Percentiles rank a stretch among this genome's conserved stretches.
phyloP scores from a whole-genome alignment of 495 filamentous ascomycete species.

The Aspergillus panamensis region DNA sequence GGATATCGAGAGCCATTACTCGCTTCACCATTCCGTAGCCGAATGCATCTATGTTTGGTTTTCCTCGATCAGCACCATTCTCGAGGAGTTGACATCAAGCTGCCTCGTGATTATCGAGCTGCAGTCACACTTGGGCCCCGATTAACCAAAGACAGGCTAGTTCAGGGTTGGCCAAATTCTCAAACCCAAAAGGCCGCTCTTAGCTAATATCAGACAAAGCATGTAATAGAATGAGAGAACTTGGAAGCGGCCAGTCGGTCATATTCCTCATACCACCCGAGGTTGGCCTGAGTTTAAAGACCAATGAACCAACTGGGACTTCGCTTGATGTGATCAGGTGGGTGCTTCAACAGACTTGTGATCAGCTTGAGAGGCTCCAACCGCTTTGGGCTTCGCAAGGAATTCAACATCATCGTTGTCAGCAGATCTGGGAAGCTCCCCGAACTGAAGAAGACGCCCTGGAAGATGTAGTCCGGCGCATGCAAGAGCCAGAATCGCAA shows the following conservation, averaged over 20 bases:
- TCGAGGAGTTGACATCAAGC: constrained; percentile 62
- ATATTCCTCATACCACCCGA: constrained; percentile 50
- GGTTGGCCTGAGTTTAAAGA: constrained; percentile 27
- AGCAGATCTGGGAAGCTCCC: background rate
- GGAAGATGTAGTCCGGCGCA: background rate
- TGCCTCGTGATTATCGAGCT: constrained; percentile 51
- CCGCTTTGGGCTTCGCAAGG: constrained; percentile 19
- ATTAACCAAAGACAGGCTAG: constrained; percentile 63
- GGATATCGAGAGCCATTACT: constrained; percentile 47
- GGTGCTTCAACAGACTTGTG: constrained; percentile 16
- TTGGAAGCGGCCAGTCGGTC: constrained; percentile 56
- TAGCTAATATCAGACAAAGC: constrained; percentile 33
- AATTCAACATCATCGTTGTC: constrained; percentile 4
- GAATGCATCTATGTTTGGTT: constrained; percentile 38
- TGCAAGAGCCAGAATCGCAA: constrained; percentile 18
- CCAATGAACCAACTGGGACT: background rate
- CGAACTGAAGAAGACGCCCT: background rate
- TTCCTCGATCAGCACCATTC: constrained; percentile 73
- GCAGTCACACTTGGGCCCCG: constrained; percentile 64
- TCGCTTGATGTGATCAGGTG: constrained; percentile 13
- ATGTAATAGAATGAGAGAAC: constrained; percentile 58
- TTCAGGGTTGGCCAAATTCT: constrained; percentile 55
- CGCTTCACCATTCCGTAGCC: constrained; percentile 52
- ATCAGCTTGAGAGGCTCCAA: constrained; percentile 4
- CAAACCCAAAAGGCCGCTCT: background rate